phyloP scores from a whole-genome alignment of 2,329 filamentous ascomycete genomes.

The Phaeosphaeriaceae sp. region DNA sequence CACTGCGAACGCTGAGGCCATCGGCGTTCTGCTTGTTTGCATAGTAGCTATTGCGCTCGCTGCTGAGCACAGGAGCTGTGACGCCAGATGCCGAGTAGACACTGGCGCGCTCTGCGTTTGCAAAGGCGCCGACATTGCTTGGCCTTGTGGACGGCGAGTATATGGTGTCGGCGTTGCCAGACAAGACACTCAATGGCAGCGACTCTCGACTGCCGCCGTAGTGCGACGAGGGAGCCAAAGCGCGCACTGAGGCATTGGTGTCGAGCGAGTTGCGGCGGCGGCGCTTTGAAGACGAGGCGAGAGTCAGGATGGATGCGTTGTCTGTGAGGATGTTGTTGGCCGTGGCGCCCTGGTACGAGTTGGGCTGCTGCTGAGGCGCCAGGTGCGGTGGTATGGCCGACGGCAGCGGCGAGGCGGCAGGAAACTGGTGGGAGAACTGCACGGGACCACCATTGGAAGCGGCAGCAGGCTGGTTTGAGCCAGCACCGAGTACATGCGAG shows the following conservation, averaged over 20 bases:
- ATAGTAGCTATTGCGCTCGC: conserved; percentile 85
- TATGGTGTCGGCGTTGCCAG: conserved; percentile 66
- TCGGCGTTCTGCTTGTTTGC: conserved; percentile 67
- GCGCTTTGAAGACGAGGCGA: conserved; percentile 83
- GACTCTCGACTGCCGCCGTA: conserved; percentile 85
- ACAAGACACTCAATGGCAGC: conserved; percentile 79
- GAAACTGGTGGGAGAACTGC: conserved; percentile 67
- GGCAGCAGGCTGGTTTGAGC: conserved; percentile 43
- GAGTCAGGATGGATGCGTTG: conserved; percentile 84
- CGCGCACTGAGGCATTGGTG: conserved; percentile 84
- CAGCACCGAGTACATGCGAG: conserved; percentile 55
- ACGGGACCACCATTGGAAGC: conserved; percentile 51
- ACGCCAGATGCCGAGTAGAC: conserved; percentile 79
- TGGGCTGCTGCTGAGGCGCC: conserved; percentile 66
- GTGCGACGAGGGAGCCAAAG: conserved; percentile 81
- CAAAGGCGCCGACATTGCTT: conserved; percentile 59
- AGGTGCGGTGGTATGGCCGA: conserved; percentile 78
- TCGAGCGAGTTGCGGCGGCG: conserved; percentile 81
- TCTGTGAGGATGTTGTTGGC: conserved; percentile 84
- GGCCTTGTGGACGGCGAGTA: conserved; percentile 62
- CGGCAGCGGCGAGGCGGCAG: conserved; percentile 60
- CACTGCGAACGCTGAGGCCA: conserved; percentile 80
- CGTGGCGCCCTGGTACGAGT: conserved; percentile 79
- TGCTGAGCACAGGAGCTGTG: conserved; percentile 67
- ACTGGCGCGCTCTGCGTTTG: conserved; percentile 73